Percentiles rank a stretch among this genome's conserved stretches.
phyloP scores from a whole-genome alignment of 345 rosid genomes.

The Cardamine resedifolia region DNA sequence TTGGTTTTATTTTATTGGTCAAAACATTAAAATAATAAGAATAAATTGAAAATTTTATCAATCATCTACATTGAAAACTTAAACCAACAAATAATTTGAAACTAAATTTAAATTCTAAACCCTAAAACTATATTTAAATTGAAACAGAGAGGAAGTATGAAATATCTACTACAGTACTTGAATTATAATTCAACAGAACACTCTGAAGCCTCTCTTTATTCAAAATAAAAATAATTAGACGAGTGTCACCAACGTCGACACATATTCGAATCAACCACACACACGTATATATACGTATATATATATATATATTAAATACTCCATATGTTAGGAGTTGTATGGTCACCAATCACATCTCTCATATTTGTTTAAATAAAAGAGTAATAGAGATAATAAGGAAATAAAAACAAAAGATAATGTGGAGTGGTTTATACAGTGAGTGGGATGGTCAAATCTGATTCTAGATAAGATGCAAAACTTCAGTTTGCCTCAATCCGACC shows the following conservation, averaged over 20 bases:
- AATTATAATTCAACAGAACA: neutral
- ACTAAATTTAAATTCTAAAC: too few relatives aligned
- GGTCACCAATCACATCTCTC: conserved; percentile 21
- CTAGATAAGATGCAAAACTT: conserved; percentile 33
- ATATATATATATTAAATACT: neutral
- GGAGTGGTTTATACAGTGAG: conserved; percentile 26
- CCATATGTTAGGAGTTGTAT: neutral
- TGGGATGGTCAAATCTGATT: conserved; percentile 39
- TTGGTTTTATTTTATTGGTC: too few relatives aligned
- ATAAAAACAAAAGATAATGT: conserved; percentile 18
- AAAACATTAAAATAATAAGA: too few relatives aligned
- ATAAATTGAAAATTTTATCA: too few relatives aligned
- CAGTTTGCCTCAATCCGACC: conserved; percentile 23
- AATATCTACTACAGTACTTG: neutral
- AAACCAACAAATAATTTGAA: too few relatives aligned
- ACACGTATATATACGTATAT: neutral
- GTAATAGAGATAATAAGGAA: conserved; percentile 2
- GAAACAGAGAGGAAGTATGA: too few relatives aligned
- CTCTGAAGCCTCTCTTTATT: conserved; percentile 2
- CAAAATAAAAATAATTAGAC: neutral
- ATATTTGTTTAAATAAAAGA: conserved; percentile 7
- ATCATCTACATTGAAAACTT: too few relatives aligned
- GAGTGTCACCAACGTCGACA: conserved; percentile 14
- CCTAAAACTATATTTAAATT: too few relatives aligned
- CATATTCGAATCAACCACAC: conserved; percentile 8